phyloP scores from a whole-genome alignment of 1,139 yeast species.

The Hyphopichia buzzinii region DNA sequence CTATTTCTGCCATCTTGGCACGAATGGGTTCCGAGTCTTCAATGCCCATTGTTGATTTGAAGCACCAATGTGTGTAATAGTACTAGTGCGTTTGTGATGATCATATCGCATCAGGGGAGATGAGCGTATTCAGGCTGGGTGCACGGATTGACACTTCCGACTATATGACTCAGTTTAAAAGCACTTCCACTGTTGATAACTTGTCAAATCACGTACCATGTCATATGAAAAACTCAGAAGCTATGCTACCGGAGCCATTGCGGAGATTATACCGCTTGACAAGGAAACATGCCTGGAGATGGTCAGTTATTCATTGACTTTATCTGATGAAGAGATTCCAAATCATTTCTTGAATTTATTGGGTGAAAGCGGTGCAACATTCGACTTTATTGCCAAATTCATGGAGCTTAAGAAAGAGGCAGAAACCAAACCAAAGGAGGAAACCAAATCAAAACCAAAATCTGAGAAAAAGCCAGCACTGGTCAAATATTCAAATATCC shows the following conservation, averaged over 20 bases:
- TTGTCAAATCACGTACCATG: constrained; percentile 1
- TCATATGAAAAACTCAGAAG: constrained; percentile 6
- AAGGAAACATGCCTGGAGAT: constrained; percentile 32
- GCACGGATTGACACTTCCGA: neutral
- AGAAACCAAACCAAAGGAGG: constrained; percentile 5
- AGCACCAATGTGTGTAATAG: constrained; percentile 6
- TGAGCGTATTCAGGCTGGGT: neutral
- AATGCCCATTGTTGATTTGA: neutral
- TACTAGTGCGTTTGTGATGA: neutral
- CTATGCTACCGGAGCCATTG: constrained; percentile 33
- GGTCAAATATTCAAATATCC: no score
- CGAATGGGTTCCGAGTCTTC: constrained; percentile 21
- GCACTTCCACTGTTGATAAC: neutral
- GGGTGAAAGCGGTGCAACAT: constrained; percentile 51
- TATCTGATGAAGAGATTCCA: constrained; percentile 42
- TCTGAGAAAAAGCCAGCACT: neutral
- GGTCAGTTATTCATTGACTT: constrained; percentile 45
- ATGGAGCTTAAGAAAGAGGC: constrained; percentile 13
- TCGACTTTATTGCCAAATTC: constrained; percentile 38
- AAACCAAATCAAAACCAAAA: neutral
- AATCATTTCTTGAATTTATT: constrained; percentile 50
- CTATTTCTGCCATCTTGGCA: constrained; percentile 33
- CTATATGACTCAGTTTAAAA: neutral
- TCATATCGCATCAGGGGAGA: no score
- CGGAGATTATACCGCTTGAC: constrained; percentile 46